A percentile compares a stretch with the other conserved stretches of the same genome.
Evolutionary conservation across 306 rosid genomes (phyloP).

Genomic region (Quercus suber): DNA sequence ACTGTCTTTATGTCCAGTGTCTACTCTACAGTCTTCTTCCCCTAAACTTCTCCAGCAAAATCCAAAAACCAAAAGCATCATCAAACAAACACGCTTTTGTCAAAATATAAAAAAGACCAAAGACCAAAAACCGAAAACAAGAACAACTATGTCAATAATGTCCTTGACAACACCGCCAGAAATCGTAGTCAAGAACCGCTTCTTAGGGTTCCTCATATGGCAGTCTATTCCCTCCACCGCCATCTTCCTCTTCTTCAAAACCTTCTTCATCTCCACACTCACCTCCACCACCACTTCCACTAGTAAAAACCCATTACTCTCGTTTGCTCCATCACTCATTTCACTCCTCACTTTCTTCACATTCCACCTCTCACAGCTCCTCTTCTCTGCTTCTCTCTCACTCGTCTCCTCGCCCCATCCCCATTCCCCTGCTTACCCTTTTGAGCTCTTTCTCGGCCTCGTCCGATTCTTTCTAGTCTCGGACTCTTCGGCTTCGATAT

Average conservation of each 20-base stretch:
- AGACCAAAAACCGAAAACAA: not conserved
- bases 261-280: conserved; percentile 28
- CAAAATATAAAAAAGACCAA: not conserved
- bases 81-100: not conserved
- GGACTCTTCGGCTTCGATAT: conserved; percentile 12
- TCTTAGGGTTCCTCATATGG: conserved; percentile 78
- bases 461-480: conserved; percentile 51
- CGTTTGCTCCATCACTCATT: conserved; percentile 31
- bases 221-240: conserved; percentile 78
- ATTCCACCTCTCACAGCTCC: conserved; percentile 60
- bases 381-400: conserved; percentile 73
- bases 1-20: not conserved
- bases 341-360: conserved; percentile 37
- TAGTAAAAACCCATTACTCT: conserved; percentile 22
- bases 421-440: conserved; percentile 36
- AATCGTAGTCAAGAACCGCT: conserved; percentile 52
- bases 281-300: not conserved
- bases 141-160: not conserved
- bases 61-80: not conserved
- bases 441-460: conserved; percentile 35
- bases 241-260: conserved; percentile 48
- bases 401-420: conserved; percentile 52
- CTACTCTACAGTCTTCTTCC: not conserved
- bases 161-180: conserved; percentile 24
- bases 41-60: not conserved